A percentile compares a stretch with the other conserved stretches of the same genome.
Conservation (phyloP, 169 alveolate species). For the Plasmodium chabaudi region DNA sequence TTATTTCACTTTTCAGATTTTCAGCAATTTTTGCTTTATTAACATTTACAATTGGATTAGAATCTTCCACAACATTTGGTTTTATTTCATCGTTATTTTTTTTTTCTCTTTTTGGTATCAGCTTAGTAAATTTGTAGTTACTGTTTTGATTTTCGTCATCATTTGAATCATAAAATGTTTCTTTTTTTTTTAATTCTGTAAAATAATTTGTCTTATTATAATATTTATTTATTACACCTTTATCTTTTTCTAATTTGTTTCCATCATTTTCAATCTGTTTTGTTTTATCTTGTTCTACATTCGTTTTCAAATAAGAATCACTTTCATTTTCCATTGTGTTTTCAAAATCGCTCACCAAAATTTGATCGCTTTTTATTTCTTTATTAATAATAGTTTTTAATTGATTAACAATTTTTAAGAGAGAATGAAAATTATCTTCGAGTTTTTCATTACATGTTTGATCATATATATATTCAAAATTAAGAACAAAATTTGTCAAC, state of each 20-base stretch:
- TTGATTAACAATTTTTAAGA: conserved; percentile 15
- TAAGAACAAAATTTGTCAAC: conserved; percentile 2
- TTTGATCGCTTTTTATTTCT: conserved; percentile 14
- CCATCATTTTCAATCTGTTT: neutral
- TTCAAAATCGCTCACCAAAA: neutral
- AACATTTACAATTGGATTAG: neutral
- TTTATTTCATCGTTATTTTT: neutral
- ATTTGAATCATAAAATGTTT: neutral
- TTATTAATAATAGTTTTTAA: conserved; percentile 10
- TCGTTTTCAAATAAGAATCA: neutral
- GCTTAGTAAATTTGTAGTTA: neutral
- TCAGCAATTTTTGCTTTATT: conserved; percentile 12
- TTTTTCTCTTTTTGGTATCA: neutral
- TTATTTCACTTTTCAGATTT: conserved; percentile 60
- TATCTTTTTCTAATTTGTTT: neutral
- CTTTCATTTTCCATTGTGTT: neutral
- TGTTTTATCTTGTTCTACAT: neutral
- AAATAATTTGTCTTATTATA: neutral
- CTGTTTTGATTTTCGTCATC: neutral
- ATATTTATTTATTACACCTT: neutral
- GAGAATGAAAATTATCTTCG: conserved; percentile 26
- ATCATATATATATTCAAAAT: conserved; percentile 46
- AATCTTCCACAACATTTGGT: neutral
- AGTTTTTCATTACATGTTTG: conserved; percentile 27
- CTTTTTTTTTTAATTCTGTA: neutral